Evolutionary conservation across 208 protist species (phyloP).

Genomic region (Acanthamoeba lenticulata): DNA sequence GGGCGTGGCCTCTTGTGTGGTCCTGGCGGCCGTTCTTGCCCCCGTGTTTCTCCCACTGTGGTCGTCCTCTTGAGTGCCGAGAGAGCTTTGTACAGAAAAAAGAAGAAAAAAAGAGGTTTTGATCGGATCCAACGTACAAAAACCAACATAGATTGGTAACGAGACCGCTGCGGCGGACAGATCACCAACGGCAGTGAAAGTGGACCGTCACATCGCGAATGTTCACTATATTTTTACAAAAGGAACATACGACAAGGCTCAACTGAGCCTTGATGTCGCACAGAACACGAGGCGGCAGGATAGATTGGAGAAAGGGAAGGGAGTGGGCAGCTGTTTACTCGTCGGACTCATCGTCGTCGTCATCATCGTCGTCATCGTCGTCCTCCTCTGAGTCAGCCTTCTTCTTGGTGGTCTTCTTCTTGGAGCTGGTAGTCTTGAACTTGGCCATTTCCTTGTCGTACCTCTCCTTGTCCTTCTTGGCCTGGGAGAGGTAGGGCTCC

Average conservation of each 20-base stretch:
- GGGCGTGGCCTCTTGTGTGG: too few species aligned
- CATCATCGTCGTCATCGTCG: not conserved
- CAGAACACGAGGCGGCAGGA: not conserved
- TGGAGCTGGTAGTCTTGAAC: not conserved
- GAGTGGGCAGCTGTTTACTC: not conserved
- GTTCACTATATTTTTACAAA: slow-evolving; percentile 18
- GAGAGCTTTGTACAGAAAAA: too few species aligned
- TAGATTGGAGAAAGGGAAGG: not conserved
- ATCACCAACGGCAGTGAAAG: not conserved
- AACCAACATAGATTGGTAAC: too few species aligned
- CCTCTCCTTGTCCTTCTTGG: slow-evolving; percentile 70
- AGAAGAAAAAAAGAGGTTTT: too few species aligned
- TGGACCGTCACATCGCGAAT: not conserved
- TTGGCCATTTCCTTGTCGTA: slow-evolving; percentile 67
- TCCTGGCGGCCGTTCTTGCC: too few species aligned
- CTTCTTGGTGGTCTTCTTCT: slow-evolving; percentile 25
- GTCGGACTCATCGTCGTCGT: slow-evolving; percentile 19
- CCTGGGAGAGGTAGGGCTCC: slow-evolving; percentile 58
- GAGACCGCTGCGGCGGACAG: not conserved
- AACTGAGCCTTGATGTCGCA: not conserved
- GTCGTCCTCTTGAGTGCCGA: too few species aligned
- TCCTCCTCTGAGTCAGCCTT: slow-evolving; percentile 37
- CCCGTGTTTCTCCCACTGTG: too few species aligned
- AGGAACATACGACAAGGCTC: not conserved
- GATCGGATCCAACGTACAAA: too few species aligned